Conservation (phyloP, 2,329 filamentous ascomycete genomes). For the Cladosporium sp. region DNA sequence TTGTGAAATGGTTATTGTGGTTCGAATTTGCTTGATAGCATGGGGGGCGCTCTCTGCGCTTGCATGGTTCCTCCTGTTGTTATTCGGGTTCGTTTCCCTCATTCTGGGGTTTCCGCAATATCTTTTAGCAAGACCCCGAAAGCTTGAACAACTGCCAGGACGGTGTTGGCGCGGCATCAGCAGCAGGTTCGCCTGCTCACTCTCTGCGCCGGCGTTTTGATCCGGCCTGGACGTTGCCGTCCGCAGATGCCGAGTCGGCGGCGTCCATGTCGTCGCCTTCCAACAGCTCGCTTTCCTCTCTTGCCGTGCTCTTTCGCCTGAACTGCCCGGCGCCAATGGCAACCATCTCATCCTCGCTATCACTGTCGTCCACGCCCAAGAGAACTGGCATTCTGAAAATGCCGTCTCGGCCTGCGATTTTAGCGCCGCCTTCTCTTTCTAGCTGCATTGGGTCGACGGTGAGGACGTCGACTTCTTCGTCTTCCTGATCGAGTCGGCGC, state of each 20-base stretch:
- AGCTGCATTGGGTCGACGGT: conserved; percentile 60
- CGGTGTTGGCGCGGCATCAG: too few relatives aligned
- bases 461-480: conserved; percentile 88
- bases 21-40: too few relatives aligned
- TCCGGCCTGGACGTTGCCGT: conserved; percentile 20
- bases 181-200: conserved; percentile 1
- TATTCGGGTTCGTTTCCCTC: too few relatives aligned
- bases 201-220: conserved; percentile 21
- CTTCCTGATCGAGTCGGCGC: conserved; percentile 81
- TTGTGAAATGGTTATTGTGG: too few relatives aligned
- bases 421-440: conserved; percentile 28
- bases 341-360: conserved; percentile 85
- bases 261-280: conserved; percentile 22
- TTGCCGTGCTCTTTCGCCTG: conserved; percentile 64
- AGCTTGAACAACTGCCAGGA: too few relatives aligned
- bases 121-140: too few relatives aligned
- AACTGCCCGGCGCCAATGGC: conserved; percentile 72
- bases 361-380: conserved; percentile 87
- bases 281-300: conserved; percentile 46
- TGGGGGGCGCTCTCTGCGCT: too few relatives aligned
- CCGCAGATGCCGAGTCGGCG: conserved; percentile 14
- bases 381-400: conserved; percentile 83
- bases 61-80: too few relatives aligned
- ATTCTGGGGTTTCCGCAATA: too few relatives aligned
- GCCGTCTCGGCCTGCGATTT: conserved; percentile 47